Conservation (phyloP, 352 stramenopile genomes). For the Pythium apleroticum region DNA sequence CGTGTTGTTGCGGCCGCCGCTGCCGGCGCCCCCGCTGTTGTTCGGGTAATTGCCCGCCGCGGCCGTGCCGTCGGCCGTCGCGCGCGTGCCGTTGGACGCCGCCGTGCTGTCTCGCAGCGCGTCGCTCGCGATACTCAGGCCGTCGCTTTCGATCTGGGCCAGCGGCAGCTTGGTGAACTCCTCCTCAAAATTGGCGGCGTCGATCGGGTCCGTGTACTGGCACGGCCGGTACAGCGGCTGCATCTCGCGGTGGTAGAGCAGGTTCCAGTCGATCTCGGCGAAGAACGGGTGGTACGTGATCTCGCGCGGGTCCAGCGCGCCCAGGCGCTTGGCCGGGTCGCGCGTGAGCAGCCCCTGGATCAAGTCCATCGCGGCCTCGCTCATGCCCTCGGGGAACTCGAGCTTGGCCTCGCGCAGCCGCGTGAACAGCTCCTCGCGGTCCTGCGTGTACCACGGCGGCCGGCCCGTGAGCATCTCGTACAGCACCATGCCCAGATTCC, state of each 20-base stretch:
- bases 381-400: slow-evolving; percentile 72
- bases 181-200: slow-evolving; percentile 84
- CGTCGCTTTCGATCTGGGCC: slow-evolving; percentile 63
- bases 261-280: slow-evolving; percentile 77
- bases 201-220: slow-evolving; percentile 81
- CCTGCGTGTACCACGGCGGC: slow-evolving; percentile 79
- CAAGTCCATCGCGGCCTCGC: slow-evolving; percentile 66
- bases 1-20: slow-evolving; percentile 57
- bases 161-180: slow-evolving; percentile 81
- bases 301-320: slow-evolving; percentile 73
- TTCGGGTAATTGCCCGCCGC: slow-evolving; percentile 12
- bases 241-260: slow-evolving; percentile 74
- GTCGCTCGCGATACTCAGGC: slow-evolving; percentile 62
- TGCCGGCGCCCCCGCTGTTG: slow-evolving; percentile 32
- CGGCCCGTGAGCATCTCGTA: slow-evolving; percentile 83
- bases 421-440: slow-evolving; percentile 73
- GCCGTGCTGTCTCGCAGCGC: slow-evolving; percentile 23
- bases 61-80: slow-evolving; percentile 18
- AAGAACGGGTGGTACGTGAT: slow-evolving; percentile 87
- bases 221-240: slow-evolving; percentile 80
- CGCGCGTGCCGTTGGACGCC: slow-evolving; percentile 17
- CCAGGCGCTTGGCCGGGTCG: slow-evolving; percentile 91
- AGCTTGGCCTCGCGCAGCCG: slow-evolving; percentile 65
- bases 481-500: slow-evolving; percentile 81
- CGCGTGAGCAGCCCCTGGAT: slow-evolving; percentile 90